phyloP scores from a whole-genome alignment of 2,329 filamentous ascomycete genomes.

The Fusarium floridanum region DNA sequence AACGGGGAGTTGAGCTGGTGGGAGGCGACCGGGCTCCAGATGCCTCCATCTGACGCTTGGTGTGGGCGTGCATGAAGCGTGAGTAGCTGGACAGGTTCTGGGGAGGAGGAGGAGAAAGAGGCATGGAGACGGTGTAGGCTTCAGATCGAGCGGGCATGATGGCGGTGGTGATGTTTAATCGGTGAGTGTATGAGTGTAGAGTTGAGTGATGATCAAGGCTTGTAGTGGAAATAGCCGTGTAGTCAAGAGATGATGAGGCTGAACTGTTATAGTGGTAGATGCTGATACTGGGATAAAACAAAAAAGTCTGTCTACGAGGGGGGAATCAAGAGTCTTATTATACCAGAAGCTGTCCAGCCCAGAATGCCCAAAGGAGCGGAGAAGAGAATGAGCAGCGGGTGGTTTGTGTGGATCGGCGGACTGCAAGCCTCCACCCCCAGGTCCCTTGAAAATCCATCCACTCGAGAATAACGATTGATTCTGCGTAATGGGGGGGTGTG shows the following conservation, averaged over 20 bases:
- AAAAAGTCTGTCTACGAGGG: neutral
- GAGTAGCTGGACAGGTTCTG: conserved; percentile 69
- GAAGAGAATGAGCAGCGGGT: conserved; percentile 18
- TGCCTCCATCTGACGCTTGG: conserved; percentile 74
- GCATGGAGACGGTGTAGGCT: conserved; percentile 53
- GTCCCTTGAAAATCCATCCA: conserved; percentile 36
- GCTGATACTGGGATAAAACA: conserved; percentile 7
- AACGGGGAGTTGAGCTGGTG: conserved; percentile 23
- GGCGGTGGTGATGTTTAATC: conserved; percentile 11
- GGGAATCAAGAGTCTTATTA: conserved; percentile 43
- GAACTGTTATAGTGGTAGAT: conserved; percentile 23
- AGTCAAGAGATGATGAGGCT: conserved; percentile 16
- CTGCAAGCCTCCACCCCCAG: conserved; percentile 40
- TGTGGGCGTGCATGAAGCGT: conserved; percentile 73
- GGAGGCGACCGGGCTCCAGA: conserved; percentile 51
- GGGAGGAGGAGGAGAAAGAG: conserved; percentile 55
- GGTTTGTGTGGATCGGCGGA: conserved; percentile 14
- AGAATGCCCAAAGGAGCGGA: conserved; percentile 21
- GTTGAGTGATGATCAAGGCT: neutral
- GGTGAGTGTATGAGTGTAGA: neutral
- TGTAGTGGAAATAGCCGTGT: neutral
- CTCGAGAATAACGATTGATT: conserved; percentile 22
- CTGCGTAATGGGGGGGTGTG: conserved; percentile 28
- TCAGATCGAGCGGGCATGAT: conserved; percentile 57
- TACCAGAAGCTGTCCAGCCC: conserved; percentile 28